Conservation (phyloP, 2,329 filamentous ascomycete species). For the Venturia effusa region DNA sequence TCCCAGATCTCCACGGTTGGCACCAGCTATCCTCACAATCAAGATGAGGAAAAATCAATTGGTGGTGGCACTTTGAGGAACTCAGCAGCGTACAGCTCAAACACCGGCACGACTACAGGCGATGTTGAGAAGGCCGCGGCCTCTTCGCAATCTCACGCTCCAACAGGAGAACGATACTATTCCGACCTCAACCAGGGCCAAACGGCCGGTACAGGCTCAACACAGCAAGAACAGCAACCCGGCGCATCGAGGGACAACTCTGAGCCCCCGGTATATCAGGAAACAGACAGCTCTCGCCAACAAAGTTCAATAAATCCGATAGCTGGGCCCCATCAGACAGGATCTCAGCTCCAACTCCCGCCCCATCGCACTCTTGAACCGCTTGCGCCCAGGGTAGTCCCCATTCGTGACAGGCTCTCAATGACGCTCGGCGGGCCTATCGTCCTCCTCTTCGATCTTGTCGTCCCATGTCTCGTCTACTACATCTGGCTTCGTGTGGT, state of each 20-base stretch:
- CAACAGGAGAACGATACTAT: background rate
- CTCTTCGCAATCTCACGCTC: background rate
- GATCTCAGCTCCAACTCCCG: background rate
- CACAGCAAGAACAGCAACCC: background rate
- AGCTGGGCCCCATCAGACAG: background rate
- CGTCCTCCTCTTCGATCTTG: slow-evolving; percentile 21
- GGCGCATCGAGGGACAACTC: background rate
- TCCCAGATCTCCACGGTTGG: background rate
- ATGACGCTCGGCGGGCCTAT: slow-evolving; percentile 22
- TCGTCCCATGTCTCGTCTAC: slow-evolving; percentile 22
- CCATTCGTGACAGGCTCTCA: slow-evolving; percentile 18
- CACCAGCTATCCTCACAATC: background rate
- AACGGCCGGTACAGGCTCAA: background rate
- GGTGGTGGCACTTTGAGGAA: background rate
- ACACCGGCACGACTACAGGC: background rate
- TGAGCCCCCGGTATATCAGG: background rate
- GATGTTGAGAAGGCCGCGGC: background rate
- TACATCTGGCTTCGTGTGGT: slow-evolving; percentile 20
- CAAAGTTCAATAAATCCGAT: background rate
- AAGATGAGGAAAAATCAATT: background rate
- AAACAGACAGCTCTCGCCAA: background rate
- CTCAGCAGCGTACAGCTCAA: background rate
- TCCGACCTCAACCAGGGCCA: background rate
- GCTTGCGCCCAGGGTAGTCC: slow-evolving; percentile 19
- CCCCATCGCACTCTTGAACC: background rate